Evolutionary conservation across 139 green algal genomes (phyloP).

Genomic region (Closterium sp.): DNA sequence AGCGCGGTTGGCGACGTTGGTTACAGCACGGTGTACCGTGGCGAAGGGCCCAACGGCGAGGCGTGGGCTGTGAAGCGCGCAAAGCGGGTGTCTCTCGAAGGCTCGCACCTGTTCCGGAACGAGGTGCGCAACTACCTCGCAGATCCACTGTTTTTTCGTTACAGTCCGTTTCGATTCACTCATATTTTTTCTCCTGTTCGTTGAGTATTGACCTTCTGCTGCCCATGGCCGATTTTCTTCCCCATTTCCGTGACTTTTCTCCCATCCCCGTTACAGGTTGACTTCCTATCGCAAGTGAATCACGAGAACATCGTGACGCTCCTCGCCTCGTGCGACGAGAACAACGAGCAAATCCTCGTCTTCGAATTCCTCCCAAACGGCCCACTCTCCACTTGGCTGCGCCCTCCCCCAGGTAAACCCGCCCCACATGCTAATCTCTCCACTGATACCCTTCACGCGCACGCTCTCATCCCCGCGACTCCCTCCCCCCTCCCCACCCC

Average conservation of each 20-base stretch:
- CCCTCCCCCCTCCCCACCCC: background rate
- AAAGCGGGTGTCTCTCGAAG: background rate
- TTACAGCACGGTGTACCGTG: constrained; percentile 15
- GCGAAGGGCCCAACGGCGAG: constrained; percentile 4
- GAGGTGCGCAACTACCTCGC: background rate
- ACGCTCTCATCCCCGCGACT: background rate
- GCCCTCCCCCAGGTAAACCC: background rate
- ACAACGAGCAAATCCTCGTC: constrained; percentile 14
- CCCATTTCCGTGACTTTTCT: background rate
- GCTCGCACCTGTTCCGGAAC: constrained; percentile 9
- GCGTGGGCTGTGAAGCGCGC: constrained; percentile 24
- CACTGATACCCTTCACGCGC: background rate
- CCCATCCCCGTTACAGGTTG: constrained; percentile 6
- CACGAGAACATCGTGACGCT: constrained; percentile 30
- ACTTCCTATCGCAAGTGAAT: constrained; percentile 20
- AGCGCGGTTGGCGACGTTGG: constrained; percentile 14
- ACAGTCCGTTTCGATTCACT: background rate
- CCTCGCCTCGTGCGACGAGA: constrained; percentile 9
- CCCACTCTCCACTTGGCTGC: constrained; percentile 4
- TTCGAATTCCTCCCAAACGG: constrained; percentile 43
- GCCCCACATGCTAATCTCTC: background rate
- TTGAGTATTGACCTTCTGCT: background rate
- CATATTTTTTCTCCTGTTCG: background rate
- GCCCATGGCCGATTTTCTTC: background rate
- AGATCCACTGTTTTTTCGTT: background rate